Evolutionary conservation across 1,139 yeast genomes (phyloP), one percentile per base, ranked within the genome.

Genomic region (Spathaspora sp.): DNA sequence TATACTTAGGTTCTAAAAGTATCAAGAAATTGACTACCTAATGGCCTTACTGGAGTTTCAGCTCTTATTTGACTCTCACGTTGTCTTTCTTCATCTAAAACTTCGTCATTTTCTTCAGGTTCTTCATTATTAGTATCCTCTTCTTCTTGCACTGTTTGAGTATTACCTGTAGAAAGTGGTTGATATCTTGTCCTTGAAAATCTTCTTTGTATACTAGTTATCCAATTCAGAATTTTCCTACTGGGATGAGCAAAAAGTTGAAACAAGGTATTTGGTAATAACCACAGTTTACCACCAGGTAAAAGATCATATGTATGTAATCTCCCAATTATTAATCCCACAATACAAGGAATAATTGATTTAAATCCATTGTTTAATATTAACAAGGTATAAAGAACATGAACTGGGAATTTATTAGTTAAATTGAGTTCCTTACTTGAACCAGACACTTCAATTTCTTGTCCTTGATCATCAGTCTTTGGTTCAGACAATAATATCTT

Each of bases 291-390:
- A 47, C 80, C 71, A 1, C 88, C 87, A 3, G 89, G 89, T 15
- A 86, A 61, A 8, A 86, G 62, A 31, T 81, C 85, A 48, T 74
- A 68, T 13, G 70, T 65, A 47, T 82, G 68, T 39, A 84, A 61
- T 43, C 73, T 75, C 3, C 91, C 90, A n/a, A 85, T 59, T 2
- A 77, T 48, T 59, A 85, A 72, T 0, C 95, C 95, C 9, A 79
- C 60, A 2, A 74, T 41, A 9, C 84, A 74, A 7, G 83, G 80
- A 1, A 82, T 53, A 1, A 81, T 53, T 29, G 85, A 76, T 42
- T 64, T 62, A 43, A 74, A 60, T 0, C 85, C 88, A 56, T 82
- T 82, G 52, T 80, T 75, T 7, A 82, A 52, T 3, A 80, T 59
- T 39, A 87, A 61, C 39, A 84, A 72, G 7, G 78, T 64, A 39